These are phyloP conservation scores for Agaricales sp. DNA, from an alignment of 1,284 basidiomycete species.

Conservation along the genomic window DNA sequence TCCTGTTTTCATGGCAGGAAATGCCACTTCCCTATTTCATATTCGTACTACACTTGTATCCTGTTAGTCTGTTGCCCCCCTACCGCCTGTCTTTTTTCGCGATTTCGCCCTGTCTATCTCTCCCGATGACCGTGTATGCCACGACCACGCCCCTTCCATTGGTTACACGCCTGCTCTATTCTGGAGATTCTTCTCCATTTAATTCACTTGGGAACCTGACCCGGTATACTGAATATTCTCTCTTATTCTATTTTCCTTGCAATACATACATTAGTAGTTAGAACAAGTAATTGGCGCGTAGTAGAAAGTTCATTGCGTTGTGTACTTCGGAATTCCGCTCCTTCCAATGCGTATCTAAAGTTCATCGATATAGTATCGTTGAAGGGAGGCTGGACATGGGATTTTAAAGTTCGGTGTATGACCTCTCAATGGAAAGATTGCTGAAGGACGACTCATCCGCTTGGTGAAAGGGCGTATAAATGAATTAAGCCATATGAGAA, in stretches of 20 bases:
- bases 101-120: neutral
- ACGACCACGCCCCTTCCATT: neutral
- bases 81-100: neutral
- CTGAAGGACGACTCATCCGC: no score
- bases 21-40: neutral
- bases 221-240: no score
- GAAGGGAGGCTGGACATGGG: no score
- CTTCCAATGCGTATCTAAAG: no score
- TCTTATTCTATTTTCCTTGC: neutral
- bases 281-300: no score
- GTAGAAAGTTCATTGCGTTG: no score
- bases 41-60: neutral
- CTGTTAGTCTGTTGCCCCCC: neutral
- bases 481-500: no score
- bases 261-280: no score
- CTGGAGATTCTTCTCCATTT: neutral
- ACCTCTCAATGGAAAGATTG: no score
- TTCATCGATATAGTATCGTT: no score
- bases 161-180: neutral
- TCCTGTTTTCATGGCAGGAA: neutral
- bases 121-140: neutral
- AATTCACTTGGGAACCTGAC: neutral
- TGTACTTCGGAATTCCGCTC: neutral
- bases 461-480: no score
- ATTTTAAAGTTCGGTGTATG: no score